Percentiles rank a stretch among this genome's conserved stretches.
phyloP scores from a whole-genome alignment of 2,329 filamentous ascomycete species.

The Tolypocladium tundrense region DNA sequence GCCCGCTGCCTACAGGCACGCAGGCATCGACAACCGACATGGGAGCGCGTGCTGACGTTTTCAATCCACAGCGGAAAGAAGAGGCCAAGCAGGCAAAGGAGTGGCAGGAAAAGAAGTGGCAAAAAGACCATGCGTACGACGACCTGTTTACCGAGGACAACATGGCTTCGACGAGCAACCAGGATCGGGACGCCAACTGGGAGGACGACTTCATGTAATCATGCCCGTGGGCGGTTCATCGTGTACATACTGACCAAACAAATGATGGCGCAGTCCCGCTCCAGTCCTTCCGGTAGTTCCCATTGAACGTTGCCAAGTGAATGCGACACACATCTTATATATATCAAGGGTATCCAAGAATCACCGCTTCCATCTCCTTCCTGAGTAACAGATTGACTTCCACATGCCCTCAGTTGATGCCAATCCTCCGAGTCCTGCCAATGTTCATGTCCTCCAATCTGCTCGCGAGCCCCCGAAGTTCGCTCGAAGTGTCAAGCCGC shows the following conservation, averaged over 20 bases:
- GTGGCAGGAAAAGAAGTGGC: conserved; percentile 80
- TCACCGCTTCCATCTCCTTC: background rate
- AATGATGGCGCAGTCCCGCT: background rate
- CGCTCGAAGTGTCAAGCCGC: conserved; percentile 15
- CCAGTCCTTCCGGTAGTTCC: background rate
- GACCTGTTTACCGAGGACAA: conserved; percentile 80
- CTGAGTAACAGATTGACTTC: background rate
- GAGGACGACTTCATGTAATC: conserved; percentile 86
- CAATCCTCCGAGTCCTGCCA: conserved; percentile 17
- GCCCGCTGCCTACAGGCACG: background rate
- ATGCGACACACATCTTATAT: background rate
- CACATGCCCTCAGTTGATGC: conserved; percentile 14
- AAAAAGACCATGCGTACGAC: conserved; percentile 97
- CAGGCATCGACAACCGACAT: background rate
- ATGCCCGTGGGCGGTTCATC: background rate
- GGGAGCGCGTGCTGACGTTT: background rate
- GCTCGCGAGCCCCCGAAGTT: conserved; percentile 16
- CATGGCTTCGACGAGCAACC: conserved; percentile 69
- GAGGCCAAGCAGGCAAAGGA: conserved; percentile 66
- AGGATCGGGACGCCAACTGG: conserved; percentile 67
- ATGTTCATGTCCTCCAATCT: conserved; percentile 23
- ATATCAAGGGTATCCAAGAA: background rate
- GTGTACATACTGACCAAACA: background rate
- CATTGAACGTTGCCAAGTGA: background rate
- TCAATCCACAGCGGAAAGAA: conserved; percentile 54